Base-by-base conservation (phyloP, 2,329 filamentous ascomycete species). In the Periconia digitata region DNA sequence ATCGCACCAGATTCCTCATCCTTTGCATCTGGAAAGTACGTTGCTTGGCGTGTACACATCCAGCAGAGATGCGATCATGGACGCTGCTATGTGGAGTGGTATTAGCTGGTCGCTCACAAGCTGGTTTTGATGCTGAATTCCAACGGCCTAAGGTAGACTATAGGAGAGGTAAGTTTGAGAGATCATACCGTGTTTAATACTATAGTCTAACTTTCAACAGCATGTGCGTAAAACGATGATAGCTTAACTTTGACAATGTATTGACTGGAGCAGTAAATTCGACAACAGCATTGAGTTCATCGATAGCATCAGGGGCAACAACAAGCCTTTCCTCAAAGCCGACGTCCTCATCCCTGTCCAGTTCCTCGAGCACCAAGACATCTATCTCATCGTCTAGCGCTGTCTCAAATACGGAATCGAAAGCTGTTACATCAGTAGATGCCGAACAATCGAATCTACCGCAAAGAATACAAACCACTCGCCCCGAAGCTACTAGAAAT, bases 61-160 rank as follows among this genome's bases (percentile, higher is more conserved):
- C 27, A 32, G 27, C 27, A 52, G 62, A 21, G 13, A 67, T 68
- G 65, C 53, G 59, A 55, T 59, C 39, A 32, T 46, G 46, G 32
- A 46, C 54, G 23, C 43, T 66, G 15, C 46, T 64, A 20, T 50
- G 55, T 46, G 37, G 47, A 40, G 53, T 46, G 6, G 37, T 60
- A 22, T 44, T 63, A 24, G 60, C 54, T 43, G 50, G 47, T 42
- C 55, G 46, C 44, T 50, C 51, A 7, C 29, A 35, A 17, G 41
- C 27, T 13, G 17, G 16, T 18, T 21, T 17, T 10, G 16, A 32
- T 17, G 6, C 16, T 32, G n/a, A 6, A 8, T 21, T 18, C 6
- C 10, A 20, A 23, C 40, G 46, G 21, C 50, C 46, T 44, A 53
- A 43, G 23, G 48, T 51, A 2, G 35, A 48, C 17, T 39, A 44